These are phyloP conservation scores for Elsinoe batatas DNA, from an alignment of 2,329 filamentous ascomycete species.

Conservation along the genomic window DNA sequence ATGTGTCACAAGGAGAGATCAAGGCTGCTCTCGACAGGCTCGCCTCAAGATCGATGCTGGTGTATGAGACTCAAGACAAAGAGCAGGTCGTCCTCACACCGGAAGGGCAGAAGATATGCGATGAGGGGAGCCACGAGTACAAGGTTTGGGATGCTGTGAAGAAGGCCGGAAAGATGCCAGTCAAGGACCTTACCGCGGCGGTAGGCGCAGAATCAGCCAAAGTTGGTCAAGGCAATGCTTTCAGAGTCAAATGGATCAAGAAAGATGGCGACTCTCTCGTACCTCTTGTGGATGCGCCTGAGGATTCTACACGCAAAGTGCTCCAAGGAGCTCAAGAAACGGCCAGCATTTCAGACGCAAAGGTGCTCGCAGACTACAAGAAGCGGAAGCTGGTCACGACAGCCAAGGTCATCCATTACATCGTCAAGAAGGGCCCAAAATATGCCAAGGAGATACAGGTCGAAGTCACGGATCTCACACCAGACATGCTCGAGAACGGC, in stretches of 20 bases:
- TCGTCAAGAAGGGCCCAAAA: constrained; percentile 72
- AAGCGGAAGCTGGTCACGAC: constrained; percentile 83
- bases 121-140: constrained; percentile 42
- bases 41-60: constrained; percentile 72
- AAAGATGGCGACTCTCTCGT: constrained; percentile 49
- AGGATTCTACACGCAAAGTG: constrained; percentile 68
- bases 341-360: constrained; percentile 59
- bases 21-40: constrained; percentile 86
- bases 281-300: constrained; percentile 56
- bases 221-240: constrained; percentile 89
- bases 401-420: constrained; percentile 79
- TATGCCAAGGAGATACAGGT: constrained; percentile 81
- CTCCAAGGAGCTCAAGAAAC: constrained; percentile 63
- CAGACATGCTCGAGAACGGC: constrained; percentile 79
- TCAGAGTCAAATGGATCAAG: constrained; percentile 63
- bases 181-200: constrained; percentile 41
- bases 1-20: constrained; percentile 40
- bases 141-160: constrained; percentile 42
- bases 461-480: constrained; percentile 90
- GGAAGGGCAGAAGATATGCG: constrained; percentile 66
- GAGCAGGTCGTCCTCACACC: constrained; percentile 68
- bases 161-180: constrained; percentile 34
- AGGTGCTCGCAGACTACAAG: constrained; percentile 69
- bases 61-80: constrained; percentile 71
- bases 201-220: constrained; percentile 69